Conservation (phyloP, 345 rosid species). For the Eucalyptus albens region DNA sequence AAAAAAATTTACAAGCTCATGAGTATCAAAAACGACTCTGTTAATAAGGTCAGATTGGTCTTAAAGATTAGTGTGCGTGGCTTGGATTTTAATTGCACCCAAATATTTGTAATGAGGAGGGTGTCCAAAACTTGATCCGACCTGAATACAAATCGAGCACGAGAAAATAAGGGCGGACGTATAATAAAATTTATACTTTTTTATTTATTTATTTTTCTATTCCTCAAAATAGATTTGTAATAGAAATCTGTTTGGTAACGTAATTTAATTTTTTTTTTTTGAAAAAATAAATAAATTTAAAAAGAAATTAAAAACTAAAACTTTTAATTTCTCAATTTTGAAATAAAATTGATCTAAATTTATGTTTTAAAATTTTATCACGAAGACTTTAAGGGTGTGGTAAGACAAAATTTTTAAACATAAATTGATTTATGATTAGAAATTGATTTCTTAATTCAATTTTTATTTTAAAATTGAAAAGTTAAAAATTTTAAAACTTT, state of each 20-base stretch:
- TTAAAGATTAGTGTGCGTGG: accelerated
- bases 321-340: too few species aligned
- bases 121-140: accelerated
- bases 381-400: too few species aligned
- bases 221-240: accelerated
- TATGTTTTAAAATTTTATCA: too few species aligned
- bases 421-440: too few species aligned
- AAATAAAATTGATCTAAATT: too few species aligned
- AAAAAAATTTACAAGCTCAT: not conserved
- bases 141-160: accelerated
- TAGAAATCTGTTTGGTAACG: accelerated
- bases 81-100: not conserved
- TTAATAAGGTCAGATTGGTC: accelerated
- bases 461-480: too few species aligned
- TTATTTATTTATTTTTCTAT: accelerated
- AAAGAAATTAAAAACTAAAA: accelerated
- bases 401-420: too few species aligned
- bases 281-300: too few species aligned
- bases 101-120: accelerated
- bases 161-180: accelerated
- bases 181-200: too few species aligned
- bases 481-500: too few species aligned
- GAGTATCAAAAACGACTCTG: accelerated
- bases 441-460: too few species aligned
- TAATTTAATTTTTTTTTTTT: too few species aligned